phyloP scores from a whole-genome alignment of 2,329 filamentous ascomycete species.

The Fusarium sp. region DNA sequence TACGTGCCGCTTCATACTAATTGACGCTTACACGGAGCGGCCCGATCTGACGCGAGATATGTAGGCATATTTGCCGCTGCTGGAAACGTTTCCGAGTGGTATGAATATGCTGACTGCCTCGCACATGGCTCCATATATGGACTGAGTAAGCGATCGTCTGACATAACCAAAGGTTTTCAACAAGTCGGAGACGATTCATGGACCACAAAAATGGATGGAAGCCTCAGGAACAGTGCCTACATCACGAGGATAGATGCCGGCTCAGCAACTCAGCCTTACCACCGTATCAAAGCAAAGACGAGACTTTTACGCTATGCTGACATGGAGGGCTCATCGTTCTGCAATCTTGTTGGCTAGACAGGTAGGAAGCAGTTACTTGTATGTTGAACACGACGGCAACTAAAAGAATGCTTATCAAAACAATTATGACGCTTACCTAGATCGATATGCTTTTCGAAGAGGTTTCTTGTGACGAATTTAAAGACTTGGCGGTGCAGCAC shows the following conservation, averaged over 20 bases:
- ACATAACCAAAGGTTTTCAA: not conserved
- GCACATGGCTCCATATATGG: not conserved
- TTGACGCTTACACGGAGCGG: slow-evolving; percentile 23
- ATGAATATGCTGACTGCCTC: not conserved
- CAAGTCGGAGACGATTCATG: not conserved
- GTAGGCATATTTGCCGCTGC: not conserved
- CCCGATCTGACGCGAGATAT: slow-evolving; percentile 19
- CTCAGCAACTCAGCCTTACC: slow-evolving; percentile 20
- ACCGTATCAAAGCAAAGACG: not conserved
- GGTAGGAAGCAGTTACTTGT: not conserved
- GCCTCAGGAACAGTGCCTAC: not conserved
- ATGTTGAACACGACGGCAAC: not conserved
- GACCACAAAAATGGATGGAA: not conserved
- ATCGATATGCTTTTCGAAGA: too few relatives aligned
- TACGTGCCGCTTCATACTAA: slow-evolving; percentile 2
- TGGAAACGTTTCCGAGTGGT: slow-evolving; percentile 13
- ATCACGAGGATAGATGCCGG: slow-evolving; percentile 1
- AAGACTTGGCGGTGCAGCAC: too few relatives aligned
- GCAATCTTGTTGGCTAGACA: not conserved
- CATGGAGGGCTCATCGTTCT: not conserved
- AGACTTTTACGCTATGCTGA: slow-evolving; percentile 1
- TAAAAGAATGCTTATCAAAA: too few relatives aligned
- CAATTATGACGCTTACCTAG: too few relatives aligned
- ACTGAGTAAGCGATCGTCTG: slow-evolving; percentile 3
- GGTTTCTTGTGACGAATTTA: too few relatives aligned